These are phyloP conservation scores for Petunia hybrid DNA, from an alignment of 305 asterid species.

Conservation along the genomic window DNA sequence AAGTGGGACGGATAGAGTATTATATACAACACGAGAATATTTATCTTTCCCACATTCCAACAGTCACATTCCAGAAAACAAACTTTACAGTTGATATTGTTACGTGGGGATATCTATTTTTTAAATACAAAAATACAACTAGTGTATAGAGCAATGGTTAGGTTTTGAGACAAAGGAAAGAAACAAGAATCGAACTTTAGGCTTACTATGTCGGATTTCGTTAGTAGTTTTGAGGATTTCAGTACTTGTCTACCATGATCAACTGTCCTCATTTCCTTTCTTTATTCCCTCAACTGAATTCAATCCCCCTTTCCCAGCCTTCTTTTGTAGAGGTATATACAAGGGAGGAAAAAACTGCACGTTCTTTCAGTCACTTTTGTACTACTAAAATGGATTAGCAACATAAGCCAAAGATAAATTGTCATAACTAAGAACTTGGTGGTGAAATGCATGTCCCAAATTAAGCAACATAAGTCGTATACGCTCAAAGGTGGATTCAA, in stretches of 20 bases:
- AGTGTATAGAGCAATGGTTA: neutral
- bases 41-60: neutral
- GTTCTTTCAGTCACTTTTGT: neutral
- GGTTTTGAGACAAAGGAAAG: slow-evolving; percentile 4
- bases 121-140: neutral
- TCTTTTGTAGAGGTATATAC: neutral
- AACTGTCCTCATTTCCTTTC: neutral
- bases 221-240: slow-evolving; percentile 13
- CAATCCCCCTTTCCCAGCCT: neutral
- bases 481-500: no score
- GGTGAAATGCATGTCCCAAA: no score
- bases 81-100: neutral
- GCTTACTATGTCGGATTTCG: slow-evolving; percentile 24
- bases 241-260: slow-evolving; percentile 26
- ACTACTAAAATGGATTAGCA: no score
- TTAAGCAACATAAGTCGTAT: no score
- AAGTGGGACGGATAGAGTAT: no score
- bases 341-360: neutral
- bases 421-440: no score
- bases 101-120: neutral
- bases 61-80: neutral
- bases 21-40: no score
- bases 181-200: neutral
- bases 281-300: neutral
- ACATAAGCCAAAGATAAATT: no score